Percentiles rank a stretch among this genome's conserved stretches.
Evolutionary conservation across 495 filamentous ascomycete species (phyloP).

Genomic region (Tetracladium marchalianum): DNA sequence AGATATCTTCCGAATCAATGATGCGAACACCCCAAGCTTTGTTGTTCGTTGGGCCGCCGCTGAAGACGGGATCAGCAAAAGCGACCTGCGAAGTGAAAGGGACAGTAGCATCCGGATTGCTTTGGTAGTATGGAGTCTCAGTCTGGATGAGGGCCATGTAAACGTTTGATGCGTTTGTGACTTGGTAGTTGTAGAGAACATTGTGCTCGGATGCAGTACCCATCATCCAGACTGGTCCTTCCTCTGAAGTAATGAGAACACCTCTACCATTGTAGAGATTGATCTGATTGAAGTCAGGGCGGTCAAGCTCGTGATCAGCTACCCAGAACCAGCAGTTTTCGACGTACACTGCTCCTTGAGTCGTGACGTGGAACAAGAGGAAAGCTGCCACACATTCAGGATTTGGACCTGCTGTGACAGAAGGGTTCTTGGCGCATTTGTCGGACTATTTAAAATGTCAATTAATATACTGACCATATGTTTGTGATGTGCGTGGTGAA

Average conservation of each 20-base stretch:
- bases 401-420: constrained; percentile 35
- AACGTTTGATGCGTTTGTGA: constrained; percentile 68
- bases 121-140: constrained; percentile 88
- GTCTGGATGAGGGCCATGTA: constrained; percentile 84
- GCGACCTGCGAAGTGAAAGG: constrained; percentile 53
- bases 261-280: constrained; percentile 90
- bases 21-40: constrained; percentile 84
- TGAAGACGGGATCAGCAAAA: constrained; percentile 72
- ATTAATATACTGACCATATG: no score
- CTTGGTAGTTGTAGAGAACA: constrained; percentile 76
- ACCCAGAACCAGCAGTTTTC: constrained; percentile 97
- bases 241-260: constrained; percentile 33
- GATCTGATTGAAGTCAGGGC: constrained; percentile 66
- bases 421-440: constrained; percentile 63
- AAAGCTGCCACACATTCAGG: constrained; percentile 61
- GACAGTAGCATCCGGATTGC: constrained; percentile 64
- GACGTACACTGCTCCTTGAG: constrained; percentile 61
- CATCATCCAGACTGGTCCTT: constrained; percentile 58
- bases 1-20: constrained; percentile 53
- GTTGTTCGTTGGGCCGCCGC: constrained; percentile 46
- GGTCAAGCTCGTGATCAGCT: constrained; percentile 85
- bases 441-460: constrained; percentile 29
- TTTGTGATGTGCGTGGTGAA: no score
- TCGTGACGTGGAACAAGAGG: constrained; percentile 71
- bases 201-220: constrained; percentile 82